A percentile compares a stretch with the other conserved stretches of the same genome.
Evolutionary conservation across 2,329 filamentous ascomycete species (phyloP).

Genomic region (Phialophora expanda): DNA sequence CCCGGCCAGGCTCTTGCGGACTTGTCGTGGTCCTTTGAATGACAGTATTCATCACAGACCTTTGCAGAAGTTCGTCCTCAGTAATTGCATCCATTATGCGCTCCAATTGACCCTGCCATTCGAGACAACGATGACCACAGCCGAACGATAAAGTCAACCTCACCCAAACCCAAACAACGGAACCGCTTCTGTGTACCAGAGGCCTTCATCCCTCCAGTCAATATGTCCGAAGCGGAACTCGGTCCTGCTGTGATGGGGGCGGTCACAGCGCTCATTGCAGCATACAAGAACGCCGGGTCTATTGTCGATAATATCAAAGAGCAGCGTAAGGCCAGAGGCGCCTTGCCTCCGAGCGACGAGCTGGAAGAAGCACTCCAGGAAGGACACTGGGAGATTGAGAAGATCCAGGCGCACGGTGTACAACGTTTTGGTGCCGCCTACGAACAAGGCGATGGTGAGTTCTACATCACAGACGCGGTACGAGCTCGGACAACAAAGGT

Average conservation of each 20-base stretch:
- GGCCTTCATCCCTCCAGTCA: not conserved
- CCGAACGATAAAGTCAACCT: not conserved
- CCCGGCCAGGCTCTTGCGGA: not conserved
- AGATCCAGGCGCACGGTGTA: slow-evolving; percentile 29
- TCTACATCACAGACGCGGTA: not conserved
- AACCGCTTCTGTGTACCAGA: not conserved
- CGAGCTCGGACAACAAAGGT: not conserved
- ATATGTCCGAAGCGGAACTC: slow-evolving; percentile 25
- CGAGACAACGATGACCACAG: not conserved
- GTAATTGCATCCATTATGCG: not conserved
- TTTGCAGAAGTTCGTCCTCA: not conserved
- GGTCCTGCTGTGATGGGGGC: slow-evolving; percentile 25
- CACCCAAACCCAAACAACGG: not conserved
- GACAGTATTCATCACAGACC: not conserved
- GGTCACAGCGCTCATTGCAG: slow-evolving; percentile 28
- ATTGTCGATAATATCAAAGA: slow-evolving; percentile 32
- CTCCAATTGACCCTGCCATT: not conserved
- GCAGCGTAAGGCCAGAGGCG: slow-evolving; percentile 24
- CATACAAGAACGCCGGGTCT: slow-evolving; percentile 28
- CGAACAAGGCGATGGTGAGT: slow-evolving; percentile 30
- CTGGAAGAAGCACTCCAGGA: slow-evolving; percentile 30
- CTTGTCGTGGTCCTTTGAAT: not conserved
- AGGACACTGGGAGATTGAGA: slow-evolving; percentile 30
- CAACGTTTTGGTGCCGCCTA: slow-evolving; percentile 24
- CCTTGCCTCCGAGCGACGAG: slow-evolving; percentile 21